Base-by-base conservation (phyloP, 2,329 filamentous ascomycete species). In the Chalara sp. region DNA sequence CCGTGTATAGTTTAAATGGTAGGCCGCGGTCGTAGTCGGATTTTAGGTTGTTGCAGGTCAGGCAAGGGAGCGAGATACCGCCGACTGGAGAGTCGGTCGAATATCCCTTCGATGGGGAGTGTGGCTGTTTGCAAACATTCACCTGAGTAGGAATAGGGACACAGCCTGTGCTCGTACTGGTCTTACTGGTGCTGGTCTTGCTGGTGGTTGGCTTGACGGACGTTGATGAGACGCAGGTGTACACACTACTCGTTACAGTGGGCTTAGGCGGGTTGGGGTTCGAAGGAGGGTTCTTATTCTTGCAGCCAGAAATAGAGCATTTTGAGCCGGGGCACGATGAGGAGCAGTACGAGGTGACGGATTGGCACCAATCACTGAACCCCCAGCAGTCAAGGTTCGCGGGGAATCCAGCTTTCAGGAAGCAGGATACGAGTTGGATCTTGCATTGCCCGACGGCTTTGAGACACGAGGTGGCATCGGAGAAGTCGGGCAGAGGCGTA, bases 91-190 rank as follows among this genome's bases (percentile, higher is more conserved):
- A 82, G 35, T 84, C 79, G 1, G 84, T 82, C 1, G 79, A 81
- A 62, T 90, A 92, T 48, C 81, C 82, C 58, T 76, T 79, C 63
- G 76, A 75, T 58, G 79, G 76, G 67, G 69, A 75, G 48, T 68
- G 65, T n/a, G 77, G 73, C 65, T 80, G 75, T 35, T 63, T 67
- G 71, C 77, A 80, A 59, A 80, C 72, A 41, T 62, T 62, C 21
- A 50, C 53, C 57, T 74, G 73, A 50, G 74, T 76, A 1, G 75
- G 71, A 33, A 72, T 64, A 2, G 76, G 73, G 48, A 72, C 69
- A 41, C 67, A 65, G 48, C 65, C 64, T 28, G 65, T 63, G 13
- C 65, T 29, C 57, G 58, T 10, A 50, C 60, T 62, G 8, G 66
- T 61, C 2, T 62, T 58, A 21, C 21, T 21, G 6, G 65, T 58